Evolutionary conservation across 148 eudicot species (phyloP), one percentile per base, ranked within the genome.

Genomic region (Oxyria digyna): DNA sequence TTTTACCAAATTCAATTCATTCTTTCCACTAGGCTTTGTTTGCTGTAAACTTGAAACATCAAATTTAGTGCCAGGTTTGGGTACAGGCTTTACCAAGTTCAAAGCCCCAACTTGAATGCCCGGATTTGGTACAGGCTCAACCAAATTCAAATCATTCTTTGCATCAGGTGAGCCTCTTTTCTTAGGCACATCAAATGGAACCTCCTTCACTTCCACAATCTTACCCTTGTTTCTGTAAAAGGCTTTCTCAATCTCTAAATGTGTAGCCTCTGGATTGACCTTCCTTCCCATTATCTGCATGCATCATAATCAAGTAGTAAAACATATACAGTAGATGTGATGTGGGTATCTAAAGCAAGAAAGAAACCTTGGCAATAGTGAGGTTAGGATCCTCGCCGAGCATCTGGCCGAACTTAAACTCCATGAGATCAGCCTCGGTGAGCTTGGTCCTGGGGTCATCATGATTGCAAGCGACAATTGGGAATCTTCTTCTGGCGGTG

Each of bases 321-420:
- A 23, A 6, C 8, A 59, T 31, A 27, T 5, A 59, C 14, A 8
- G 0, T 27, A 59, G 0, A 14, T 38, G 15, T 27, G 1, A 59
- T 3, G 65, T 59, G 37, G 18, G 4, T 24, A 27, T 57, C 35
- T 27, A 29, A 29, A 27, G n/a, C 65, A 27, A 59, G 37, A 29
- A 29, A 54, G 31, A 6, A 35, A 90, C 98, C 97, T 94, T 94
- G 62, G 98, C 91, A 8, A 86, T 68, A 27, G 99, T 94, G 64
- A 94, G 87, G 63, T 94, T 87, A 26, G 99, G 99, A 76, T 94
- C 93, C 75, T 94, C 99, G 27, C 97, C 99, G 31, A 91, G 67
- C 87, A 90, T 77, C 71, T 73, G 74, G n/a, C 99, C 99, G 67
- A 88, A 94, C 59, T 91, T 83, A 69, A 94, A 83, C 76, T 94